phyloP scores from a whole-genome alignment of 2,329 filamentous ascomycete species.

The Neoscytalidium dimidiatum region DNA sequence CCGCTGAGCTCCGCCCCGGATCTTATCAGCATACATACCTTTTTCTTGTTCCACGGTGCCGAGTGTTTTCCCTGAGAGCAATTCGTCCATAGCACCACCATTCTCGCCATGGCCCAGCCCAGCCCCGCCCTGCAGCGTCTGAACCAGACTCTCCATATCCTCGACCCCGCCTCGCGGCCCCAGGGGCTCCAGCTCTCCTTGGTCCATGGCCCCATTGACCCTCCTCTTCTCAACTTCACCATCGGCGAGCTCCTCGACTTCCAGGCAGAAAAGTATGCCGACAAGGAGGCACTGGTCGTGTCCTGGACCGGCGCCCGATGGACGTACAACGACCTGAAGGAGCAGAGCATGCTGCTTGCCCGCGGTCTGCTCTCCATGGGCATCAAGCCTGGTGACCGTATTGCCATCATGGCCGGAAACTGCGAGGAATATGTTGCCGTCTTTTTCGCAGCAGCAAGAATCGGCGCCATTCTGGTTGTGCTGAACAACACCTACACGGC shows the following conservation, averaged over 20 bases:
- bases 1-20: background rate
- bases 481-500: conserved; percentile 82
- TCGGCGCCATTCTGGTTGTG: conserved; percentile 63
- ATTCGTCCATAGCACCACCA: background rate
- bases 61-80: background rate
- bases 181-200: conserved; percentile 46
- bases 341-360: conserved; percentile 42
- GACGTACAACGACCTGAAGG: conserved; percentile 55
- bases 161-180: conserved; percentile 12
- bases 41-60: background rate
- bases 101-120: conserved; percentile 3
- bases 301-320: conserved; percentile 76
- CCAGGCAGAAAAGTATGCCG: conserved; percentile 65
- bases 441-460: conserved; percentile 68
- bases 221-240: conserved; percentile 70
- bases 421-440: conserved; percentile 62
- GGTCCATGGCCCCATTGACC: conserved; percentile 68
- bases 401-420: conserved; percentile 72
- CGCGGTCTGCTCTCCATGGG: conserved; percentile 62
- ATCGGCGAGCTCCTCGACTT: conserved; percentile 72
- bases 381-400: conserved; percentile 67
- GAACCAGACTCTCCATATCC: conserved; percentile 9
- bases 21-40: conserved; percentile 3
- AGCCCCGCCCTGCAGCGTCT: conserved; percentile 14
- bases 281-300: conserved; percentile 61